Conservation (phyloP, 2,329 filamentous ascomycete species). For the Colletotrichum eremochloae region DNA sequence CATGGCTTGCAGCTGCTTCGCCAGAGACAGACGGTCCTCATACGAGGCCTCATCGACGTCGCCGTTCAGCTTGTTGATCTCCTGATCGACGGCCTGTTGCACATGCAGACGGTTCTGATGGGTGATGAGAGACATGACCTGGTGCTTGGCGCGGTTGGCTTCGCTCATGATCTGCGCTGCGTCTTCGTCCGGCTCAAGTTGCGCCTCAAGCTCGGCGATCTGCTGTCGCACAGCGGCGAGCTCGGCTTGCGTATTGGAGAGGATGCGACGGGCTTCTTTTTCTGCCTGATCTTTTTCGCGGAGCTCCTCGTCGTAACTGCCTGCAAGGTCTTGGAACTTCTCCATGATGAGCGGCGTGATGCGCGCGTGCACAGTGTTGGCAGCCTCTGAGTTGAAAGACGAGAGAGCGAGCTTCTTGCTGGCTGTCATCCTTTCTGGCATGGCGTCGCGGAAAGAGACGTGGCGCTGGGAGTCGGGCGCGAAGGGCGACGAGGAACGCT, state of each 20-base stretch:
- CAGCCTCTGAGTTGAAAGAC: conserved; percentile 72
- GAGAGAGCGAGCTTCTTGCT: conserved; percentile 55
- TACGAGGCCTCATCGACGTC: conserved; percentile 57
- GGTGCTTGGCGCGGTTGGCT: conserved; percentile 62
- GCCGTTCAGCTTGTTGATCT: conserved; percentile 66
- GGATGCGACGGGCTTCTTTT: conserved; percentile 74
- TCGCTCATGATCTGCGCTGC: conserved; percentile 65
- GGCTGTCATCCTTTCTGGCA: conserved; percentile 54
- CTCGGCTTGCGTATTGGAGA: conserved; percentile 77
- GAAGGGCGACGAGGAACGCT: conserved; percentile 82
- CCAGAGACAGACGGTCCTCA: conserved; percentile 69
- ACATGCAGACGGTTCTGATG: conserved; percentile 67
- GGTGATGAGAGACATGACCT: conserved; percentile 63
- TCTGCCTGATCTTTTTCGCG: conserved; percentile 79
- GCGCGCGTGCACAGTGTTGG: conserved; percentile 76
- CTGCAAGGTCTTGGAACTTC: conserved; percentile 78
- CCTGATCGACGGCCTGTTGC: conserved; percentile 64
- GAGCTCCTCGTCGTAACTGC: conserved; percentile 81
- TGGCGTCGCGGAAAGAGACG: conserved; percentile 66
- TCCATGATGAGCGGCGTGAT: conserved; percentile 78
- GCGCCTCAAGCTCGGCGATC: conserved; percentile 68
- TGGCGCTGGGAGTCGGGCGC: conserved; percentile 72
- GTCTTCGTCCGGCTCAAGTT: conserved; percentile 68
- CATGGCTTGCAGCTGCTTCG: conserved; percentile 68
- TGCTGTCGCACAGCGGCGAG: conserved; percentile 71